Evolutionary conservation across 257 asterid genomes (phyloP), one percentile per base, ranked within the genome.

Genomic region (Salvia rosmarinus): DNA sequence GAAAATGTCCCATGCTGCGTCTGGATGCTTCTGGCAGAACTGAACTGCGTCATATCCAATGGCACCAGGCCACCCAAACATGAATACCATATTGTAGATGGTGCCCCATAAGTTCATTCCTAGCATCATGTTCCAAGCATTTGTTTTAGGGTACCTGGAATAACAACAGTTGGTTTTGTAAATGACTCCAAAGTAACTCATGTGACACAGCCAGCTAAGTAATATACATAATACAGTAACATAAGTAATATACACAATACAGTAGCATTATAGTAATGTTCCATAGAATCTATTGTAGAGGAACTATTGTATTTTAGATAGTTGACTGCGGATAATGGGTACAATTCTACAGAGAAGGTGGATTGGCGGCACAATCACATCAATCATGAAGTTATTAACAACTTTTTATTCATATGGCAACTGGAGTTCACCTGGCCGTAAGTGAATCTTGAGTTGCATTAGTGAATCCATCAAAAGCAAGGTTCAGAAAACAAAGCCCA

Each of bases 101-200:
- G 97, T 86, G 57, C 99, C 99, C 99, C 99, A 95, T 69, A 95
- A 76, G 84, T 95, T 95, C 99, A 95, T 95, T 40, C 99, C 99
- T 11, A 95, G 85, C 99, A 95, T 95, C 80, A 95, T 95, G 80
- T 87, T 87, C 98, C 96, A 95, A 0, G 98, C 98, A 39, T 81
- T 84, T 20, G 98, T 91, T 73, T 95, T 91, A 2, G 97, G 98
- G 77, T 89, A 89, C 91, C 99, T 95, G 90, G 61, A 52, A 77
- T n/a, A 59, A 71, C 9, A 67, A 17, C 17, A 30, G 0, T 50
- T 70, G 30, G 17, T 30, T 51, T 10, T 0, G 64, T 76, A 30
- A 50, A 67, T 64, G 55, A 47, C 23, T 47, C 21, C 55, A 47
- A 13, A n/a, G 7, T 46, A 34, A 46, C 9, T 13, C 52, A 14